phyloP scores from a whole-genome alignment of 2,329 filamentous ascomycete genomes.

The Plectosphaerella sp. region DNA sequence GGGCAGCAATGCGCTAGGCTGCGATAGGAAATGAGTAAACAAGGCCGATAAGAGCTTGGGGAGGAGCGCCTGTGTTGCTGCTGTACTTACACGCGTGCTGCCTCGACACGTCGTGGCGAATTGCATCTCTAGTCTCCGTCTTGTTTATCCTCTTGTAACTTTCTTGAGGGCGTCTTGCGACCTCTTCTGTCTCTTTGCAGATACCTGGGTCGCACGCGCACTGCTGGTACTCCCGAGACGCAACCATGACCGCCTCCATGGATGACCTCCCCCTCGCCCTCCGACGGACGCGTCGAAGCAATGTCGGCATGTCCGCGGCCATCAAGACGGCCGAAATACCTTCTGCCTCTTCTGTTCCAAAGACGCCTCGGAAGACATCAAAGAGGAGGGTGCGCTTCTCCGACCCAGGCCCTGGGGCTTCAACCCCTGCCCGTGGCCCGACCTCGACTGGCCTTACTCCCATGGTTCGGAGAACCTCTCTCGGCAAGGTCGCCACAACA shows the following conservation, averaged over 20 bases:
- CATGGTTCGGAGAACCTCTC: conserved; percentile 47
- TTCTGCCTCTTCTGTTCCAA: conserved; percentile 8
- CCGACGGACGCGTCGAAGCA: conserved; percentile 46
- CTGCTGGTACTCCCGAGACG: not conserved
- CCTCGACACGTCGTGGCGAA: conserved; percentile 4
- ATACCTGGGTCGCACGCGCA: not conserved
- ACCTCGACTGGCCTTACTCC: conserved; percentile 53
- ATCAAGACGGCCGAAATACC: conserved; percentile 1
- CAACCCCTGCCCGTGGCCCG: conserved; percentile 5
- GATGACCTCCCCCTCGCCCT: conserved; percentile 50
- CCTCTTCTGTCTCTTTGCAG: not conserved
- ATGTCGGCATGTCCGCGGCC: conserved; percentile 12
- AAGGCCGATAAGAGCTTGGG: conserved; percentile 19
- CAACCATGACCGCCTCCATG: not conserved
- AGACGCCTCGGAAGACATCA: conserved; percentile 6
- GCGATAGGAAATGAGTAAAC: conserved; percentile 42
- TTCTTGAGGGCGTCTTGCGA: not conserved
- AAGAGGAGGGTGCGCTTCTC: conserved; percentile 56
- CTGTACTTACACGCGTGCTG: not conserved
- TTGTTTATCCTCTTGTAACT: not conserved
- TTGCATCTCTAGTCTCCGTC: conserved; percentile 9
- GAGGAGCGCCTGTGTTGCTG: not conserved
- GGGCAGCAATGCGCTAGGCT: conserved; percentile 24
- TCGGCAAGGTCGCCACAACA: conserved; percentile 24
- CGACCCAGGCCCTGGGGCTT: conserved; percentile 41